Conservation (phyloP, 2,329 filamentous ascomycete genomes). For the Aureobasidium musti region DNA sequence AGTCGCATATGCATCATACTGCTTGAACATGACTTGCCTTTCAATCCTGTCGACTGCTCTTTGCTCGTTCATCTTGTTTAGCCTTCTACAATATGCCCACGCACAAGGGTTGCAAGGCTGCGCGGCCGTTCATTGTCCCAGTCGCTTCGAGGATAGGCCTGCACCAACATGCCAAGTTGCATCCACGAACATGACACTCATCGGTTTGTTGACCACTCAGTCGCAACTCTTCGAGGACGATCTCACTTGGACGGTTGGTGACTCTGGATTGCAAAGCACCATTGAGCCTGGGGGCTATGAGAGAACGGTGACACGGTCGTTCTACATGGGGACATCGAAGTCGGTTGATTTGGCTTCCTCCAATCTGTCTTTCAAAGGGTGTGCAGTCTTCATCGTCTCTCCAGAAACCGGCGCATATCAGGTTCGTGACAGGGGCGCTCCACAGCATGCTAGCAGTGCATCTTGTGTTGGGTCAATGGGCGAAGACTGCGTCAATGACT, state of each 20-base stretch:
- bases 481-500: background rate
- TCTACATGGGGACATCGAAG: background rate
- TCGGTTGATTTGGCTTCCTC: background rate
- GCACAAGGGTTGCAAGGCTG: background rate
- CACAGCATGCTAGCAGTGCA: background rate
- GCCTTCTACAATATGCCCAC: background rate
- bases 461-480: background rate
- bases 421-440: background rate
- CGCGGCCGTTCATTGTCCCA: background rate
- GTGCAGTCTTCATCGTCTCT: background rate
- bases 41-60: background rate
- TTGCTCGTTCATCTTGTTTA: background rate
- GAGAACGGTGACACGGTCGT: background rate
- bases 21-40: background rate
- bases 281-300: background rate
- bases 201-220: background rate
- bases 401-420: background rate
- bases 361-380: background rate
- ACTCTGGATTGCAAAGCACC: background rate
- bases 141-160: background rate
- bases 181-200: background rate
- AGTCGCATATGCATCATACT: background rate
- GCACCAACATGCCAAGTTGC: conserved; percentile 6
- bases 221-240: background rate
- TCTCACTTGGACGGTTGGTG: background rate